A percentile compares a stretch with the other conserved stretches of the same genome.
These are phyloP conservation scores for Pestalotiopsis sp. DNA, from an alignment of 2,329 filamentous ascomycete species.

Conservation along the genomic window DNA sequence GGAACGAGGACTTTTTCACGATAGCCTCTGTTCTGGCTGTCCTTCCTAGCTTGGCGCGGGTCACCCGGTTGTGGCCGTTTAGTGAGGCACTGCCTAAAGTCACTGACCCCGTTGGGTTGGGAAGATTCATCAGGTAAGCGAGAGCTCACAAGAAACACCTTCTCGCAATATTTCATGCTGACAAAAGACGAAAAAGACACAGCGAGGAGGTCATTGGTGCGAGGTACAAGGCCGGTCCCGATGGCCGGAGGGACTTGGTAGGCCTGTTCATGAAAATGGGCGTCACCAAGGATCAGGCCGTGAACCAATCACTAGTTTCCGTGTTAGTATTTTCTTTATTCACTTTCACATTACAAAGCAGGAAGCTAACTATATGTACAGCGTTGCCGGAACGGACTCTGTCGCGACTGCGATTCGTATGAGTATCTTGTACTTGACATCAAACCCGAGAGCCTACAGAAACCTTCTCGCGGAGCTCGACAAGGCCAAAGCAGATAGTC, in stretches of 20 bases:
- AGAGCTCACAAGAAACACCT: no score
- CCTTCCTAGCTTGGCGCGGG: not conserved
- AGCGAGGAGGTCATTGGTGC: not conserved
- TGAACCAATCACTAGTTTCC: not conserved
- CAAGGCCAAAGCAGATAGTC: not conserved
- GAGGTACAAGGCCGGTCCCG: not conserved
- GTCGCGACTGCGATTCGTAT: not conserved
- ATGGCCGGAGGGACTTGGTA: not conserved
- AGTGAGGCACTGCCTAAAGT: not conserved
- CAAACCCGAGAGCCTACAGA: not conserved
- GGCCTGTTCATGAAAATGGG: slow-evolving; percentile 5
- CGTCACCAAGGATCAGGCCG: not conserved
- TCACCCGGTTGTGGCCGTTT: not conserved
- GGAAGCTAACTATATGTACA: no score
- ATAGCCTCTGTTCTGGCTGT: not conserved
- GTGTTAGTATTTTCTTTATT: no score
- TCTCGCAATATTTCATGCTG: no score
- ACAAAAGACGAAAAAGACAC: not conserved
- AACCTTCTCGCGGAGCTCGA: not conserved
- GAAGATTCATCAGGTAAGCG: not conserved
- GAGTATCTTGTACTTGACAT: not conserved
- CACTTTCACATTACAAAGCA: no score
- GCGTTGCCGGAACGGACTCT: not conserved
- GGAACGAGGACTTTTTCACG: slow-evolving; percentile 4
- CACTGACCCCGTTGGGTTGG: not conserved